Evolutionary conservation across 768 basidiomycete genomes (phyloP), one percentile per base, ranked within the genome.

Genomic region (Tephrocybe rancida): DNA sequence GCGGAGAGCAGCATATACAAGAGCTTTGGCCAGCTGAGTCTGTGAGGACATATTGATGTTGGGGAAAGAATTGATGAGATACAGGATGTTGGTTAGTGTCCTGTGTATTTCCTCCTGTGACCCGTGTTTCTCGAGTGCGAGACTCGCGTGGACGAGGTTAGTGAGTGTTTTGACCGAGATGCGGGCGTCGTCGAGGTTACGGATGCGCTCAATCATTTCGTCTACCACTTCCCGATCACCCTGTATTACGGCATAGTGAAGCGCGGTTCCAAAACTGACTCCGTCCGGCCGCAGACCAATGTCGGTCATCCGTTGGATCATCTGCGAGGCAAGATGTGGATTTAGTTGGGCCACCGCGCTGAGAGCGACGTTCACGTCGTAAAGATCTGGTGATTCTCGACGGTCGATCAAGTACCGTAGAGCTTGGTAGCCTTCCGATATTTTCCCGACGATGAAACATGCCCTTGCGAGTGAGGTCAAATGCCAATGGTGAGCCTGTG

Each of bases 341-440:
- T 78, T 69, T 56, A 76, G 65, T 52, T 74, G 70, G 24, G 86
- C 80, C 47, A 88, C 65, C 9, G 77, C 80, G 3, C 74, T 72
- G 50, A 90, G 73, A 35, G 76, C 77, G 44, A 90, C 80, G 60
- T 88, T 88, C 45, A 87, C 70, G 61, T 90, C 88, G 62, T 81
- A 71, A 34, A 78, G 57, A 65, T 90, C 86, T 14, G 86, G 86
- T 47, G 78, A 61, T 63, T 85, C 80, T 50, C 63, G 67, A 44
- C 83, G 80, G 21, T 65, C 57, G 35, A 82, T 63, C 32, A 88
- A 62, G 50, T 77, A 51, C 47, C 70, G 71, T 60, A 90, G 70
- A 21, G 74, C 68, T 9, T 66, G 60, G 50, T 86, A 72, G 2
- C 83, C 86, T 35, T 77, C 71, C 39, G 59, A 44, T 57, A 76